Base-by-base conservation (phyloP, 148 eudicot species). In the Fagopyrum esculentum region DNA sequence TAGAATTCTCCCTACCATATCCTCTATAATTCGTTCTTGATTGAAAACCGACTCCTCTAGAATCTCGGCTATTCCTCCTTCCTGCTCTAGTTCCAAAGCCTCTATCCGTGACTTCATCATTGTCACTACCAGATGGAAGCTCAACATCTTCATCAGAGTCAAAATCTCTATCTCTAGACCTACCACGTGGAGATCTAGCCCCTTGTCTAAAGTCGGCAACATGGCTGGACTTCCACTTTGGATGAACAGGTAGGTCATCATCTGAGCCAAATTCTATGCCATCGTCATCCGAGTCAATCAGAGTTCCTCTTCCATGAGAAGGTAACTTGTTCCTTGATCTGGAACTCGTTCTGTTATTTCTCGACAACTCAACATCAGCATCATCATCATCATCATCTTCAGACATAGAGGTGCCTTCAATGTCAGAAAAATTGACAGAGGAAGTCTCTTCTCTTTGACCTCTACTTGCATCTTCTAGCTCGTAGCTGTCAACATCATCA, bases 401-500 rank as follows among this genome's bases (percentile, higher is more conserved):
- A 73, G 89, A 88, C 46, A 83, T 89, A 8, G 92, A 91, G 79
- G 83, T 77, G 47, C 78, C 87, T 80, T 91, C 93, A 66, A 94
- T 83, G 76, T 94, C 98, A 45, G 98, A 91, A 78, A 94, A 91
- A 77, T 78, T 78, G 63, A 91, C 77, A 22, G 86, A 75, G 71
- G 92, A 76, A 60, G 85, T 74, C 81, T 84, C 87, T 69, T 68
- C 80, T 63, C 30, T 79, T 73, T 76, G 76, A 60, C 75, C 77
- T 80, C 76, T 81, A 79, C 78, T 83, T 75, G 81, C 86, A 35
- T 82, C 77, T 45, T 89, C 98, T 69, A 92, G 44, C 83, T 94
- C 98, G 45, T 94, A 94, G 80, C 80, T 92, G 59, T 90, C 89
- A 45, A 91, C 52, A 79, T 88, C 87, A 76, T 93, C 96, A 66